Evolutionary conservation across 495 filamentous ascomycete genomes (phyloP).

Genomic region (Daldinia caldariorum): DNA sequence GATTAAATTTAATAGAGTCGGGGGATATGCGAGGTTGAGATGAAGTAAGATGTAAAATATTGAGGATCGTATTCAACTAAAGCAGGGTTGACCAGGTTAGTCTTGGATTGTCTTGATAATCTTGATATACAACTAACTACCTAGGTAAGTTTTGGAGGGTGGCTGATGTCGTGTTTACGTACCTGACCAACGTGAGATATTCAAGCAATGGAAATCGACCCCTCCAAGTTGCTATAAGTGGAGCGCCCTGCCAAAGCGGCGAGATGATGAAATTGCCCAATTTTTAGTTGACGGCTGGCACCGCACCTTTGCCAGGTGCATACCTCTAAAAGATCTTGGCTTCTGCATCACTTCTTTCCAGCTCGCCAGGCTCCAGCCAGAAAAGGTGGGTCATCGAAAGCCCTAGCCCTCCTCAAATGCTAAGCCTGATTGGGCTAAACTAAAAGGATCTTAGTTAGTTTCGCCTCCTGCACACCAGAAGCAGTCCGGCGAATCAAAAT

Average conservation of each 20-base stretch:
- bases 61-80: not conserved
- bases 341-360: not conserved
- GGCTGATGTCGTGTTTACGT: conserved; percentile 21
- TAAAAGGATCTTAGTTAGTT: conserved; percentile 35
- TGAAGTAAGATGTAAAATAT: not conserved
- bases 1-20: conserved; percentile 11
- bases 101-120: not conserved
- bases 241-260: not conserved
- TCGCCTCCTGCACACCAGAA: conserved; percentile 42
- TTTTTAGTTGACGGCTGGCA: conserved; percentile 7
- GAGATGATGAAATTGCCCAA: conserved; percentile 3
- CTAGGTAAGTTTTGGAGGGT: conserved; percentile 19
- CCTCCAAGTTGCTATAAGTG: conserved; percentile 21
- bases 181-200: not conserved
- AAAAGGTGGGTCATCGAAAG: conserved; percentile 34
- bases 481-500: conserved; percentile 44
- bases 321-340: not conserved
- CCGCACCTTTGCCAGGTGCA: not conserved
- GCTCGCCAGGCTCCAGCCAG: not conserved
- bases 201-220: not conserved
- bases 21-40: not conserved
- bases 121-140: not conserved
- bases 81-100: not conserved
- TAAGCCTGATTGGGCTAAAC: conserved; percentile 40
- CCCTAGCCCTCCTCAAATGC: conserved; percentile 48